Percentiles rank a stretch among this genome's conserved stretches.
Conservation (phyloP, 371 early-diverging fungal genomes). For the Entomophthora muscae region DNA sequence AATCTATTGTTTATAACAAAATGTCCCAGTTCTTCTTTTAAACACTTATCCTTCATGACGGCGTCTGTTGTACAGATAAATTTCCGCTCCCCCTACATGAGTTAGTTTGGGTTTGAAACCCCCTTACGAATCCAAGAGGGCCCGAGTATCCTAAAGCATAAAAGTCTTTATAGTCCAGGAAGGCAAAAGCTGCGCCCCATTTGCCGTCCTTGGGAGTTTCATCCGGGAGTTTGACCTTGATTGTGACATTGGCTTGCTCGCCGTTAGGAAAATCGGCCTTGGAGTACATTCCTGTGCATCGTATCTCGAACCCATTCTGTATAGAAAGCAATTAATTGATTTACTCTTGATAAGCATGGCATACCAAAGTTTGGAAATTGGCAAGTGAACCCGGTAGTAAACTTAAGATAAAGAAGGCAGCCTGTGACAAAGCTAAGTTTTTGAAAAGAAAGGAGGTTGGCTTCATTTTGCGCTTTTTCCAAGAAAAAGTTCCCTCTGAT, state of each 20-base stretch:
- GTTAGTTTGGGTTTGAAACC: neutral
- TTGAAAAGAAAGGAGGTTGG: no score
- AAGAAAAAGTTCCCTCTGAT: no score
- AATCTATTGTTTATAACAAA: neutral
- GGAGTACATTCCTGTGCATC: constrained; percentile 14
- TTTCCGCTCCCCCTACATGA: neutral
- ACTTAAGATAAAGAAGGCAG: neutral
- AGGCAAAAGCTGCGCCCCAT: neutral
- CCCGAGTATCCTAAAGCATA: neutral
- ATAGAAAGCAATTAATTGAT: constrained; percentile 10
- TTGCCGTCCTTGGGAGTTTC: neutral
- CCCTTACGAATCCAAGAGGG: neutral
- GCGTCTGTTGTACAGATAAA: neutral
- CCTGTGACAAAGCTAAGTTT: no score
- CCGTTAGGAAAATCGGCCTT: constrained; percentile 2
- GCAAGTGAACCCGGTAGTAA: neutral
- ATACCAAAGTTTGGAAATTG: neutral
- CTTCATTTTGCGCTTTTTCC: no score
- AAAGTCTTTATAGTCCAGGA: constrained; percentile 4
- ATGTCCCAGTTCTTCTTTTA: constrained; percentile 4
- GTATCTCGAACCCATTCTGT: constrained; percentile 19
- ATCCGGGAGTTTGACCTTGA: neutral
- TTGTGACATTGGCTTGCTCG: neutral
- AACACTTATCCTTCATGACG: neutral
- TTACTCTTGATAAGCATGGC: neutral